Evolutionary conservation across 169 alveolate species (phyloP).

Genomic region (Eimeria sp.): DNA sequence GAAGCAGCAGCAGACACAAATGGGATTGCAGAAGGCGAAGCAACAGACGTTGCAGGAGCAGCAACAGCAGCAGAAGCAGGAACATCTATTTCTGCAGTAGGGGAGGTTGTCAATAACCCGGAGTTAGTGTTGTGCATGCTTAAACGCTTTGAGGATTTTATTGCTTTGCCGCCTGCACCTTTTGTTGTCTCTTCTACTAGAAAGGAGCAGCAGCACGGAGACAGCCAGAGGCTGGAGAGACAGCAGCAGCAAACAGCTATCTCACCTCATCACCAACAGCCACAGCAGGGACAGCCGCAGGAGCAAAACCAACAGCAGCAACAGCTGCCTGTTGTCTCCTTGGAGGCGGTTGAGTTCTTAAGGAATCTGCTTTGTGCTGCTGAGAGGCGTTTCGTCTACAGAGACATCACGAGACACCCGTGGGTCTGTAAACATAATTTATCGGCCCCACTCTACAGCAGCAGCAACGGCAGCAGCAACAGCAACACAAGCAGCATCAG

Average conservation of each 20-base stretch:
- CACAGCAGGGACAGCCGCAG: not conserved
- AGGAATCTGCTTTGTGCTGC: not conserved
- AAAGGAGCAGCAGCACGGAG: not conserved
- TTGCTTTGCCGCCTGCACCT: not conserved
- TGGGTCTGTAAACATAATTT: not conserved
- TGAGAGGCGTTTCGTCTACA: not conserved
- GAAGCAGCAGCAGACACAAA: not conserved
- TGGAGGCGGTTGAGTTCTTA: slow-evolving; percentile 36
- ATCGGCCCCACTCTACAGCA: too few species aligned
- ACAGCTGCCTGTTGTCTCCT: not conserved
- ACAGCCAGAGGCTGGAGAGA: too few species aligned
- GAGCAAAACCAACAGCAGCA: not conserved
- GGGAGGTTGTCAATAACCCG: slow-evolving; percentile 7
- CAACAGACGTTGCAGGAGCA: not conserved
- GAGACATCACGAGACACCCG: not conserved
- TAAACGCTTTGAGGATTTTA: not conserved
- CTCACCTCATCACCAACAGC: too few species aligned
- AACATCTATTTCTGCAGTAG: not conserved
- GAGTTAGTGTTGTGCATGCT: slow-evolving; percentile 33
- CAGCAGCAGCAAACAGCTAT: not conserved
- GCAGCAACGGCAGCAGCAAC: not conserved
- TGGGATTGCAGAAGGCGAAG: not conserved
- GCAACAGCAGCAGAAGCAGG: not conserved
- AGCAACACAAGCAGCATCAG: not conserved
- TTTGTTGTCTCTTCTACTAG: not conserved